Conservation (phyloP, 2,329 filamentous ascomycete genomes). For the Cyphellophora europaea region DNA sequence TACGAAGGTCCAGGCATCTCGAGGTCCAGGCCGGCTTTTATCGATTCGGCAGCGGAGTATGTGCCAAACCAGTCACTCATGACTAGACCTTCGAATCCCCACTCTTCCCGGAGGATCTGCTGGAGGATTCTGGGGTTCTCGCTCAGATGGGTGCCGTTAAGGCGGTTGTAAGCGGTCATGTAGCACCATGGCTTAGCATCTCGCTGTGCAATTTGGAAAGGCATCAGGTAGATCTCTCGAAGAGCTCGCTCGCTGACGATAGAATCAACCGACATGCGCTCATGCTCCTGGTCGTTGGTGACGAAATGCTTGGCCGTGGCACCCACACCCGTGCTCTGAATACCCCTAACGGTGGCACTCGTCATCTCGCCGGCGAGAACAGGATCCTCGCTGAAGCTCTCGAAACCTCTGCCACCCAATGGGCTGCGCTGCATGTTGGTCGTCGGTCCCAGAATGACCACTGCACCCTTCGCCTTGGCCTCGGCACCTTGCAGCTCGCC, state of each 20-base stretch:
- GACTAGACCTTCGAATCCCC: conserved; percentile 36
- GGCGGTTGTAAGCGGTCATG: conserved; percentile 52
- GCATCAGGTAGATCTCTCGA: conserved; percentile 54
- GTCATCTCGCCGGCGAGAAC: conserved; percentile 65
- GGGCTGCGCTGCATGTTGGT: conserved; percentile 76
- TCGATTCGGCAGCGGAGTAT: conserved; percentile 35
- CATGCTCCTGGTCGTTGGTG: conserved; percentile 38
- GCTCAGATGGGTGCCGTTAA: conserved; percentile 42
- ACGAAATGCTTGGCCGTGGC: conserved; percentile 65
- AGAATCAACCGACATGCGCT: conserved; percentile 32
- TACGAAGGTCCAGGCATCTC: conserved; percentile 39
- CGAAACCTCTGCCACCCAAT: conserved; percentile 75
- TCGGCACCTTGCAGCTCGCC: conserved; percentile 65
- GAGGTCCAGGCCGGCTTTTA: conserved; percentile 36
- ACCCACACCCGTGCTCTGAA: conserved; percentile 64
- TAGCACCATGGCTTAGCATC: conserved; percentile 46
- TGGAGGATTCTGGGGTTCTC: conserved; percentile 32
- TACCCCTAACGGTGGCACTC: conserved; percentile 60
- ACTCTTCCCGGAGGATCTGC: conserved; percentile 36
- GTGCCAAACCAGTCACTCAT: conserved; percentile 41
- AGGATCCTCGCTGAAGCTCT: conserved; percentile 79
- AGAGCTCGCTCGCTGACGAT: conserved; percentile 43
- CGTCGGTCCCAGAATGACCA: conserved; percentile 66
- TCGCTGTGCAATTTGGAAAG: conserved; percentile 52
- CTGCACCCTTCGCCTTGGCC: conserved; percentile 62